A percentile compares a stretch with the other conserved stretches of the same genome.
These are phyloP conservation scores for Talaromyces sp. DNA, from an alignment of 2,329 filamentous ascomycete genomes.

Conservation along the genomic window DNA sequence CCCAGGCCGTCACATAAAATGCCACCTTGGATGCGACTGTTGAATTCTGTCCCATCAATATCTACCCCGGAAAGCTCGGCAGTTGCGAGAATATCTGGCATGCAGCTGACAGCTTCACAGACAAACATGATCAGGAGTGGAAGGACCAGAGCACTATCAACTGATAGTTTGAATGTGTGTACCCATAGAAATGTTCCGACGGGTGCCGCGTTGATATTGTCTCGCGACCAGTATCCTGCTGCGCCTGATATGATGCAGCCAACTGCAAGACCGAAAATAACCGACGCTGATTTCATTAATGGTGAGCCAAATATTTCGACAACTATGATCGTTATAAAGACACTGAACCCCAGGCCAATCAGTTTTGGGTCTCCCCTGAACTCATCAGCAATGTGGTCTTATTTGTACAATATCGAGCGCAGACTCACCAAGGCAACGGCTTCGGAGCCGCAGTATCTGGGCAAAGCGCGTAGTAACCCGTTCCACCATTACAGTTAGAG, in stretches of 20 bases:
- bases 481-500: conserved; percentile 44
- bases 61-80: conserved; percentile 9
- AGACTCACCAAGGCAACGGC: conserved; percentile 59
- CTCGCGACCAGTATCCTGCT: conserved; percentile 70
- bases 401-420: neutral
- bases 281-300: conserved; percentile 76
- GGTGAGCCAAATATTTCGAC: conserved; percentile 77
- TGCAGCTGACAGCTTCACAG: conserved; percentile 72
- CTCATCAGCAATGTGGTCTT: no score
- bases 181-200: conserved; percentile 58
- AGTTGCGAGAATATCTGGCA: conserved; percentile 44
- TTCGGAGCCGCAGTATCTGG: conserved; percentile 64
- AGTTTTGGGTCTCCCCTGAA: conserved; percentile 63
- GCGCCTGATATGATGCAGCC: conserved; percentile 77
- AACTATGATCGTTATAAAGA: conserved; percentile 73
- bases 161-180: conserved; percentile 8
- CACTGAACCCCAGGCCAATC: conserved; percentile 72
- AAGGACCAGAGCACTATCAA: conserved; percentile 40
- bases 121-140: conserved; percentile 66
- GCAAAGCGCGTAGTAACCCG: conserved; percentile 62
- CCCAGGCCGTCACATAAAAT: conserved; percentile 68
- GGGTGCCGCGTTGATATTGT: conserved; percentile 66
- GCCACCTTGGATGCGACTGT: conserved; percentile 10
- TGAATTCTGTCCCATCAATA: conserved; percentile 10
- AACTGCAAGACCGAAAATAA: conserved; percentile 67